Evolutionary conservation across 2,329 filamentous ascomycete genomes (phyloP), one percentile per base, ranked within the genome.

Genomic region (Fusarium fracticaudum): DNA sequence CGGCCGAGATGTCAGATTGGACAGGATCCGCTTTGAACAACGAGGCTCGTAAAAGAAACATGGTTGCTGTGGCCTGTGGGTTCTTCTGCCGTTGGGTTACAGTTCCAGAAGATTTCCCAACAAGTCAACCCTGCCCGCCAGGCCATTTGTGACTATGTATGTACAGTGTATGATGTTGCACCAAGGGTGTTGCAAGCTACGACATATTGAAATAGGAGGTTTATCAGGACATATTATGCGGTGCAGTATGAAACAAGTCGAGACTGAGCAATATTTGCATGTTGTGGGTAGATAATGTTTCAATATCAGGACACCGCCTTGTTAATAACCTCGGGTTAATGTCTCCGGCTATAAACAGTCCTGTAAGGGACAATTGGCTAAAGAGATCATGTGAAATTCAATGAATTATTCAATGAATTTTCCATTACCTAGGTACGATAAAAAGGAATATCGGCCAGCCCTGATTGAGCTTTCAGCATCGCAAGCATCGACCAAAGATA

Each of bases 91-190:
- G 48, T 61, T 71, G 67, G 51, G 41, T 66, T 15, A 33, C 40
- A 58, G 54, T 74, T 68, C 71, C 61, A 73, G 60, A 70, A 74
- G 60, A 50, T 64, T 73, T 69, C 71, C 71, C 67, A 64, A 73
- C 54, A 44, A 67, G 66, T 60, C 38, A 66, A 74, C 62, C 71
- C 50, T 67, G 61, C 71, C 50, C 64, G 61, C 40, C 44, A 60
- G 45, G 26, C n/a, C 26, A 20, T 18, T 29, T 20, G 51, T 14
- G 26, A 43, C 31, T 15, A 38, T 26, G 24, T 45, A n/a, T 7
- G 9, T 47, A 51, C 48, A 61, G 60, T 45, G 37, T 22, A 24
- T 38, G 40, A 41, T 54, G 65, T 67, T 40, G 63, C 51, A 51
- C 37, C 60, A 45, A 54, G 50, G 45, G 59, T 63, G 67, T 37